Evolutionary conservation across 345 rosid species (phyloP).

Genomic region (Euclidium syriacum): DNA sequence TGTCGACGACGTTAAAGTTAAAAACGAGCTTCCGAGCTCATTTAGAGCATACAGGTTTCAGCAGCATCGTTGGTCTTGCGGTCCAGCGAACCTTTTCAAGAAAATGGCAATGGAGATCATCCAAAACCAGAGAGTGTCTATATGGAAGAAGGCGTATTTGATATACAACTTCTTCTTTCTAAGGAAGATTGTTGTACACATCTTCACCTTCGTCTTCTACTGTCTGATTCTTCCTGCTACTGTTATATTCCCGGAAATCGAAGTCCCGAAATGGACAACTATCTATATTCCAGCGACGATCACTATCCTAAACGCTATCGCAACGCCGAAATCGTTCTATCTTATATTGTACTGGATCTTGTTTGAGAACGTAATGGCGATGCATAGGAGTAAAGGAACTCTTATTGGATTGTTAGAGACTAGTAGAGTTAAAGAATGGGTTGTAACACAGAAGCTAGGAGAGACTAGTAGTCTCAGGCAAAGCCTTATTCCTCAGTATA

Average conservation of each 20-base stretch:
- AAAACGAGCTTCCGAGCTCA: slow-evolving; percentile 82
- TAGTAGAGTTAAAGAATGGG: slow-evolving; percentile 90
- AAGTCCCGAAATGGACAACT: slow-evolving; percentile 84
- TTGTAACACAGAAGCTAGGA: slow-evolving; percentile 88
- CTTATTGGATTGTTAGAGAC: slow-evolving; percentile 79
- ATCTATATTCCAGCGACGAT: slow-evolving; percentile 76
- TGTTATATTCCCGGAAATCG: slow-evolving; percentile 76
- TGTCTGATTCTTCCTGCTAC: slow-evolving; percentile 78
- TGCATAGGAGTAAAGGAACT: slow-evolving; percentile 84
- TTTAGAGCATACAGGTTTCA: slow-evolving; percentile 78
- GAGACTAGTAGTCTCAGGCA: slow-evolving; percentile 46
- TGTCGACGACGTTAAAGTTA: slow-evolving; percentile 46
- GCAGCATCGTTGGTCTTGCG: slow-evolving; percentile 94
- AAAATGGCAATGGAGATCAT: slow-evolving; percentile 62
- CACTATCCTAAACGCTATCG: slow-evolving; percentile 73
- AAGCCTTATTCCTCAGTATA: slow-evolving; percentile 39
- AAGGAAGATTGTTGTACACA: slow-evolving; percentile 78
- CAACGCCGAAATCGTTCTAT: slow-evolving; percentile 73
- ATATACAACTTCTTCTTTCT: slow-evolving; percentile 87
- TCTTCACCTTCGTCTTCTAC: slow-evolving; percentile 78
- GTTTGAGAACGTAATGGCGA: slow-evolving; percentile 89
- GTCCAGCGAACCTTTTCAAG: slow-evolving; percentile 87
- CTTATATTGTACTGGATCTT: slow-evolving; percentile 59
- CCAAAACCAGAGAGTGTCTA: slow-evolving; percentile 52
- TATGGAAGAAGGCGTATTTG: slow-evolving; percentile 81